Evolutionary conservation across 2,329 filamentous ascomycete genomes (phyloP).

Genomic region (Sarocladiaceae sp.): DNA sequence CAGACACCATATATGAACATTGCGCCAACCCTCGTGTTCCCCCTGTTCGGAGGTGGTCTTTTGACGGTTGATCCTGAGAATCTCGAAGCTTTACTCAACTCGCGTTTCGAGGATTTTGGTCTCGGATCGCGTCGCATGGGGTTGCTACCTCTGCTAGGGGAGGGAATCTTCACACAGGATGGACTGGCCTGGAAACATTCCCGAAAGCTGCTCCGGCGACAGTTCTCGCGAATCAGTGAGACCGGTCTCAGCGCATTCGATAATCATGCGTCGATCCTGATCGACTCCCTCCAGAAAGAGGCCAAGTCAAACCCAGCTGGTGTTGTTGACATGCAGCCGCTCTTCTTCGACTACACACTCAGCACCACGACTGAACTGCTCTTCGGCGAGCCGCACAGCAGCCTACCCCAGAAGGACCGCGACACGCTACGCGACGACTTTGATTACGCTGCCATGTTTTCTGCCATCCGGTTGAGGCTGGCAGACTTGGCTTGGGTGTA

Average conservation of each 20-base stretch:
- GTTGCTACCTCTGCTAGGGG: conserved; percentile 23
- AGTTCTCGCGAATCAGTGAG: too few relatives aligned
- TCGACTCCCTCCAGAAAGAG: too few relatives aligned
- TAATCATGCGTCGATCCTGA: too few relatives aligned
- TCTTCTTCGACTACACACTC: conserved; percentile 19
- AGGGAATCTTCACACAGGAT: conserved; percentile 13
- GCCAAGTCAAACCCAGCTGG: too few relatives aligned
- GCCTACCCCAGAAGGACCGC: conserved; percentile 11
- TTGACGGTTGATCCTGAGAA: neutral
- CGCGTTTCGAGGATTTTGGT: conserved; percentile 5
- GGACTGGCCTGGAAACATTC: too few relatives aligned
- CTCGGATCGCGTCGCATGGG: conserved; percentile 6
- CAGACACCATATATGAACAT: conserved; percentile 7
- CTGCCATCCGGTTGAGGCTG: too few relatives aligned
- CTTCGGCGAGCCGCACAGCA: conserved; percentile 18
- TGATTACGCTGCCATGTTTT: too few relatives aligned
- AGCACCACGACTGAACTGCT: conserved; percentile 17
- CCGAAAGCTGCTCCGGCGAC: too few relatives aligned
- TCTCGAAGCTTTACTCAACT: conserved; percentile 3
- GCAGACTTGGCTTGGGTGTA: too few relatives aligned
- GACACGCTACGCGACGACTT: conserved; percentile 15
- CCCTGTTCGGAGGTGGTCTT: conserved; percentile 7
- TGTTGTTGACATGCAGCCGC: conserved; percentile 19
- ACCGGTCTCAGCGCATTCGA: too few relatives aligned
- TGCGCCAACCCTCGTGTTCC: conserved; percentile 7